Evolutionary conservation across 1,284 basidiomycete genomes (phyloP).

Genomic region (Golubevia pallescens): DNA sequence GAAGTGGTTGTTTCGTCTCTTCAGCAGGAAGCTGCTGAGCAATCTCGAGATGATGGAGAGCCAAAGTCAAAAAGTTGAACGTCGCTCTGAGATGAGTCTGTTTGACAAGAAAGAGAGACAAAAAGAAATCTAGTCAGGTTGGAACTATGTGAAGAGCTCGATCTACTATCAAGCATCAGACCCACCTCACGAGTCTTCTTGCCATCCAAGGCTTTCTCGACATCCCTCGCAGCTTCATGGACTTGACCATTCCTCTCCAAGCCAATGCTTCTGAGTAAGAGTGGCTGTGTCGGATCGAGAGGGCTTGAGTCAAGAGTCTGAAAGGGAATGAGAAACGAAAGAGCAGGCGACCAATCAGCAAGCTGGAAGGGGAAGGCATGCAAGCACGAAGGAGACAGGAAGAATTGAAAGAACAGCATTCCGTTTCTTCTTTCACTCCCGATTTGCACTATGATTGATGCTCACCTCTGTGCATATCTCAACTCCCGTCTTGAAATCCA

Average conservation of each 20-base stretch:
- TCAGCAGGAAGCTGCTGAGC: background rate
- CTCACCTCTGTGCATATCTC: background rate
- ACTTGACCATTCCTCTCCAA: background rate
- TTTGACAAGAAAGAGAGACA: background rate
- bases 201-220: background rate
- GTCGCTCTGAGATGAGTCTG: background rate
- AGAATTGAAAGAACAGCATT: too few species aligned
- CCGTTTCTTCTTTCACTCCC: too few species aligned
- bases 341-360: background rate
- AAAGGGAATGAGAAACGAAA: background rate
- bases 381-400: too few species aligned
- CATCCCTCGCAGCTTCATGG: background rate
- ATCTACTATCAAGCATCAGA: too few species aligned
- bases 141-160: too few species aligned
- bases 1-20: too few species aligned
- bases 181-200: too few species aligned
- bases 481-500: too few species aligned
- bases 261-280: background rate
- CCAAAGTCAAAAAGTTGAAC: background rate
- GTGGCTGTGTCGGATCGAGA: background rate
- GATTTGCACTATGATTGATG: too few species aligned
- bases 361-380: too few species aligned
- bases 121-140: too few species aligned
- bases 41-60: background rate
- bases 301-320: background rate